Evolutionary conservation across 176 grass and related monocot genomes (phyloP).

Genomic region (Carex pumila): DNA sequence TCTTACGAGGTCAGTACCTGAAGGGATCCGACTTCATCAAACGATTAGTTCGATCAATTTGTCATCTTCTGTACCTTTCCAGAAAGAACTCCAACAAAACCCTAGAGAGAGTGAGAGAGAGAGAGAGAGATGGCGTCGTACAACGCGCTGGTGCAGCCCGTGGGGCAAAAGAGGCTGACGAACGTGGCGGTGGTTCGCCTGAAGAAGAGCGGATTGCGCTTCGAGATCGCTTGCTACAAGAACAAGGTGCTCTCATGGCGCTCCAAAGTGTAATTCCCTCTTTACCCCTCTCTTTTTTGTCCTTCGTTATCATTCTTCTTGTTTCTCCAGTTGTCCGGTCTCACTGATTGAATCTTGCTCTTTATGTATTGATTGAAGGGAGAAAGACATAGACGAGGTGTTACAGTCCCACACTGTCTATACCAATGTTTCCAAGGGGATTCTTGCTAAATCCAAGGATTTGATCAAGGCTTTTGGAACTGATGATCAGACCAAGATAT

Average conservation of each 20-base stretch:
- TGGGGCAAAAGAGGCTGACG: conserved; percentile 75
- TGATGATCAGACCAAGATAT: conserved; percentile 68
- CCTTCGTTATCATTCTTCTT: background rate
- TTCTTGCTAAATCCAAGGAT: conserved; percentile 84
- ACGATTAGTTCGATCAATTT: background rate
- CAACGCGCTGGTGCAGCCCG: conserved; percentile 65
- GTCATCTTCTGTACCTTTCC: background rate
- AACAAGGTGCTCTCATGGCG: conserved; percentile 94
- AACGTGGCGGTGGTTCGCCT: conserved; percentile 87
- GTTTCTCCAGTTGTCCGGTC: background rate
- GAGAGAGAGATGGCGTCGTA: conserved; percentile 30
- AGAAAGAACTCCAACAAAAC: conserved; percentile 2
- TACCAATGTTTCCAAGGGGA: conserved; percentile 73
- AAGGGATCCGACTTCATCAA: no score
- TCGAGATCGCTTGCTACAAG: conserved; percentile 90
- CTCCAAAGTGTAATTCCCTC: conserved; percentile 35
- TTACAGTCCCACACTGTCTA: conserved; percentile 79
- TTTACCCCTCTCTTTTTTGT: background rate
- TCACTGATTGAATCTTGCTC: background rate
- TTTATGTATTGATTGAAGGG: conserved; percentile 19
- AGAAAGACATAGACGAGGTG: conserved; percentile 84
- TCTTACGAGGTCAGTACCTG: no score
- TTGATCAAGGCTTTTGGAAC: conserved; percentile 60
- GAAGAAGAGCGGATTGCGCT: conserved; percentile 56
- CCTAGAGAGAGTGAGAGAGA: conserved; percentile 1